Base-by-base conservation (phyloP, 495 filamentous ascomycete genomes). In the Coniosporium apollinis region DNA sequence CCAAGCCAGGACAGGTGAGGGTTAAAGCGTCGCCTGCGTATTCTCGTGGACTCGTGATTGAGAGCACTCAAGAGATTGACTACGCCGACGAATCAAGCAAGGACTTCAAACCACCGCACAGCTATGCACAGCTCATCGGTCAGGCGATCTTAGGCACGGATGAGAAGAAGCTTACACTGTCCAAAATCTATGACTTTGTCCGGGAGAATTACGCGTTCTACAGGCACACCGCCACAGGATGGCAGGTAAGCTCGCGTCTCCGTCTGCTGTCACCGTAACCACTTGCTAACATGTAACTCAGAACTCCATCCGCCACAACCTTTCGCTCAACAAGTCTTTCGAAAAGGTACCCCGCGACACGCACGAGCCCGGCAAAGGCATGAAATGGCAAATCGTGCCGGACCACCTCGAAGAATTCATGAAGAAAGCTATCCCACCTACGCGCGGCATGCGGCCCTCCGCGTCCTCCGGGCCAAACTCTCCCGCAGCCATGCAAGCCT, bases 231-330 rank as follows among this genome's bases (percentile, higher is more conserved):
- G 71, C 70, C 36, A 69, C 69, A 30, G 86, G 89, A 34, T 96
- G 89, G 89, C 91, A 94, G 72, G 79, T 81, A 47, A 55, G 65
- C n/a, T n/a, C n/a, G n/a, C n/a, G n/a, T 56, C 33, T 41, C 22
- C 24, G 22, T 36, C 51, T 59, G 38, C 58, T 43, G 3, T 18
- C 3, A 22, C 19, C 3, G 3, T 30, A 16, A 24, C 24, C 10
- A 24, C 13, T 2, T 14, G 24, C 33, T 28, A 10, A 3, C n/a
- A 34, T 19, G 31, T 21, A 11, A n/a, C n/a, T 8, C 46, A 89
- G 78, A 97, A 97, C 45, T 93, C 84, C 1, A 97, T 97, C 45
- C 76, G 89, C 2, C 89, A 97, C 45, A 96, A 96, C 45, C 57
- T 97, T 14, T 96, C 91, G 2, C 55, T 97, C 32, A 94, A 91